These are phyloP conservation scores for Boletellus sp. DNA, from an alignment of 768 basidiomycete genomes.

Conservation along the genomic window DNA sequence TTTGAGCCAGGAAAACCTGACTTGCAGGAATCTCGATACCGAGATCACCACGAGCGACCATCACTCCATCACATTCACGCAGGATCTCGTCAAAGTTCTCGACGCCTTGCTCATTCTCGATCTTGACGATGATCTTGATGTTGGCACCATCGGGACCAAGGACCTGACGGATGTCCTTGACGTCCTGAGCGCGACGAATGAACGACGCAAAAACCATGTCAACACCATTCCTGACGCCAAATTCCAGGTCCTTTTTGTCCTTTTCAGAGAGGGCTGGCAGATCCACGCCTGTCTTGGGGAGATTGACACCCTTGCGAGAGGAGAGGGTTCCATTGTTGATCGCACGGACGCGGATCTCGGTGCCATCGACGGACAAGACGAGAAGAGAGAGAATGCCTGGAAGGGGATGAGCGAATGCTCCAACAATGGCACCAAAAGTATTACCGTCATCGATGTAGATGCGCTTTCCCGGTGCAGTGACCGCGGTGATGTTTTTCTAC, in stretches of 20 bases:
- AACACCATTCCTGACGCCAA: conserved; percentile 96
- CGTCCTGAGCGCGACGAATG: conserved; percentile 93
- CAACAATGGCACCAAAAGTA: conserved; percentile 2
- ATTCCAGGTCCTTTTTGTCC: conserved; percentile 92
- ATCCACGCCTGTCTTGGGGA: conserved; percentile 97
- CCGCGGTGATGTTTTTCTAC: conserved; percentile 89
- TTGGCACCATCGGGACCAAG: conserved; percentile 92
- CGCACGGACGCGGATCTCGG: conserved; percentile 77
- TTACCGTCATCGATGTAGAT: conserved; percentile 96
- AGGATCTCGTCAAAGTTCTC: conserved; percentile 99
- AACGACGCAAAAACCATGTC: conserved; percentile 99
- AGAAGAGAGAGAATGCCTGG: conserved; percentile 84
- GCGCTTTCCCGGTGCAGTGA: conserved; percentile 94
- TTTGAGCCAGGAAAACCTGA: conserved; percentile 98
- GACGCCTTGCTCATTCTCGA: conserved; percentile 99
- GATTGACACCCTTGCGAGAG: conserved; percentile 98
- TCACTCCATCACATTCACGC: conserved; percentile 93
- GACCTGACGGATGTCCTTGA: conserved; percentile 87
- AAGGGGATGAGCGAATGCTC: background rate
- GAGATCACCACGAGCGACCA: conserved; percentile 99
- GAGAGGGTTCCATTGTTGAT: conserved; percentile 90
- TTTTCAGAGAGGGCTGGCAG: conserved; percentile 96
- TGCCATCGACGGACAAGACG: conserved; percentile 83
- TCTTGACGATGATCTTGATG: conserved; percentile 99
- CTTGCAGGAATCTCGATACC: conserved; percentile 99